phyloP scores from a whole-genome alignment of 495 filamentous ascomycete species.

The Penicillium ochrochloron region DNA sequence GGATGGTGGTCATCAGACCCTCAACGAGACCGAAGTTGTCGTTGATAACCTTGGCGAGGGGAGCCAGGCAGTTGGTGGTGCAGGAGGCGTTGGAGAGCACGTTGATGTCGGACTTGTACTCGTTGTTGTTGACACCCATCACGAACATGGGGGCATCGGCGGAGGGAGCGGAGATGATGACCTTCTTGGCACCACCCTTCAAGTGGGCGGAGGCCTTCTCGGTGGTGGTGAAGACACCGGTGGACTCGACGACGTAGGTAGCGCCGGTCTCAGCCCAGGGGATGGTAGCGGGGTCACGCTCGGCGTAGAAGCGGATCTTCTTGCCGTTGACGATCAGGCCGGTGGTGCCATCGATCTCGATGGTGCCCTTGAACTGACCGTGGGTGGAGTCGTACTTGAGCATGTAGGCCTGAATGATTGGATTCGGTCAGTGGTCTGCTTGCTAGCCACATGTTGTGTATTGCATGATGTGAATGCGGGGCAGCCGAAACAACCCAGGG shows the following conservation, averaged over 20 bases:
- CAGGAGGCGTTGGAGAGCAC: conserved; percentile 99
- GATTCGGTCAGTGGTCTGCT: neutral
- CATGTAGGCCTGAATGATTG: conserved; percentile 81
- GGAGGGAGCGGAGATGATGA: conserved; percentile 98
- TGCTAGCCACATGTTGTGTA: neutral
- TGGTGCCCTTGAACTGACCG: conserved; percentile 92
- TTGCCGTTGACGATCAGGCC: conserved; percentile 94
- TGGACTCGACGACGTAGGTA: conserved; percentile 97
- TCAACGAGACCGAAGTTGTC: conserved; percentile 97
- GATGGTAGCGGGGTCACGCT: conserved; percentile 89
- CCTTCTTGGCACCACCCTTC: conserved; percentile 99
- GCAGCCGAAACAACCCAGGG: neutral
- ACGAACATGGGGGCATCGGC: conserved; percentile 99
- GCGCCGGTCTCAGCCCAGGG: conserved; percentile 89
- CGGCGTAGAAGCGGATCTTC: conserved; percentile 92
- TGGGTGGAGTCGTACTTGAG: conserved; percentile 98
- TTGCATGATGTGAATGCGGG: conserved; percentile 8
- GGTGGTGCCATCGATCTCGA: conserved; percentile 67
- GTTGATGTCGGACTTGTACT: conserved; percentile 84
- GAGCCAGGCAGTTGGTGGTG: conserved; percentile 99
- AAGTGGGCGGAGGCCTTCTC: conserved; percentile 95
- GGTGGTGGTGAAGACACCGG: conserved; percentile 98
- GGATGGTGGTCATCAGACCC: conserved; percentile 99
- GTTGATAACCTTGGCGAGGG: conserved; percentile 97
- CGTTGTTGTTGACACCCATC: conserved; percentile 97